Percentiles rank a stretch among this genome's conserved stretches.
Evolutionary conservation across 768 basidiomycete genomes (phyloP).

Genomic region (Lentinula boryana): DNA sequence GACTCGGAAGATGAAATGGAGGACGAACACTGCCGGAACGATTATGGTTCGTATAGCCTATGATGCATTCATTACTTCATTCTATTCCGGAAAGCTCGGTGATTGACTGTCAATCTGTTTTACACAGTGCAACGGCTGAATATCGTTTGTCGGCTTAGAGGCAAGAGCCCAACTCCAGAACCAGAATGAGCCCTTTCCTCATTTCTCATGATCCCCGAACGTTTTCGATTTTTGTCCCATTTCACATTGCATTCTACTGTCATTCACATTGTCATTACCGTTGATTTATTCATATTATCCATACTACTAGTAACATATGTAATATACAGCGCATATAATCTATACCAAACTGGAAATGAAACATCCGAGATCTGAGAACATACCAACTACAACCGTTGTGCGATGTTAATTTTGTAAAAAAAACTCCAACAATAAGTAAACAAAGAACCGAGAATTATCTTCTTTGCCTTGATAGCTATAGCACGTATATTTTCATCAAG

Average conservation of each 20-base stretch:
- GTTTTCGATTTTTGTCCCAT: not conserved
- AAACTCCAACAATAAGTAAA: no score
- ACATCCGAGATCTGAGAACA: no score
- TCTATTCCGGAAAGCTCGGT: constrained; percentile 2
- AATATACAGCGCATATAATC: not conserved
- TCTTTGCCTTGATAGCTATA: no score
- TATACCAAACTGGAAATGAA: not conserved
- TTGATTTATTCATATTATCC: not conserved
- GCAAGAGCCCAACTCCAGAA: constrained; percentile 54
- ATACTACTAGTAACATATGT: not conserved
- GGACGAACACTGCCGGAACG: constrained; percentile 59
- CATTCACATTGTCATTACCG: not conserved
- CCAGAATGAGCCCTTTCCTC: constrained; percentile 16
- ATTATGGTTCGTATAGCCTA: constrained; percentile 49
- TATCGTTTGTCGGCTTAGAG: constrained; percentile 52
- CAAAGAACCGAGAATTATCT: no score
- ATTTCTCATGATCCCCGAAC: not conserved
- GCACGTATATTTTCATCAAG: no score
- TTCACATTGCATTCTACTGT: not conserved
- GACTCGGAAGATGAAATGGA: constrained; percentile 71
- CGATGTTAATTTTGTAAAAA: no score
- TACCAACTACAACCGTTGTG: no score
- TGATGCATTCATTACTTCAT: not conserved
- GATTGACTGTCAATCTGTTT: constrained; percentile 8
- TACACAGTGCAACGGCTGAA: constrained; percentile 51